Evolutionary conservation across 2,329 filamentous ascomycete genomes (phyloP), one percentile per base, ranked within the genome.

Genomic region (Metarhizium sp.): DNA sequence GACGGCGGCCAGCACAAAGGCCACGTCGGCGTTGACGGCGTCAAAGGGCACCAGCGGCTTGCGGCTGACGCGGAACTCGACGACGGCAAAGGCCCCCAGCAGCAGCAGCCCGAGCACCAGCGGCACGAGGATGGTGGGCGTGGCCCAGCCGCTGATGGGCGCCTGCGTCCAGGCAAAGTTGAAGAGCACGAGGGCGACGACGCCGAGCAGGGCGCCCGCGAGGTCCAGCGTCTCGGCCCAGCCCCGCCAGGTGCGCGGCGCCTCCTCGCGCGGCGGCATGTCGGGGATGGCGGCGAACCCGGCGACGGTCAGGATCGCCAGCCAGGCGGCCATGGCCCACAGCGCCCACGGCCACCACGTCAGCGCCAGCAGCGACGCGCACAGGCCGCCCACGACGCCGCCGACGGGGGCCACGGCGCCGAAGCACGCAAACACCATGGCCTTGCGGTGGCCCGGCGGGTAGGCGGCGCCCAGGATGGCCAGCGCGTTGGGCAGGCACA

Each of bases 141-240:
- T 71, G 1, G 69, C 60, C 84, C 84, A 87, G 2, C 82, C 81
- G 2, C 75, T 78, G 0, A 80, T 71, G 0, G 81, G 77, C 0
- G 80, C 83, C 63, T 87, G 82, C 57, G 85, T 87, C 81, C 82
- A 86, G 0, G 83, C 80, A 60, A 87, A 81, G 64, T 86, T 86
- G 68, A 87, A 75, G 18, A 88, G 71, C 0, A 85, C 72, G 29
- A 88, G 69, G 0, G 77, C 77, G 0, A 72, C 70, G 18, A 86
- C 73, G 1, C 84, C 83, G 0, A 69, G 61, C 1, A 69, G 36
- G 0, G 70, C 71, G 1, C 74, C 75, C 0, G 67, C 66, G 7
- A 75, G 55, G 43, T 78, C 76, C 4, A 77, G 64, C 11, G 68
- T 65, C 1, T 58, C 55, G 4, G 68, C 51, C 36, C 64, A 65